Percentiles rank a stretch among this genome's conserved stretches.
Evolutionary conservation across 352 stramenopile species (phyloP).

Genomic region (Globisporangium nagaii): DNA sequence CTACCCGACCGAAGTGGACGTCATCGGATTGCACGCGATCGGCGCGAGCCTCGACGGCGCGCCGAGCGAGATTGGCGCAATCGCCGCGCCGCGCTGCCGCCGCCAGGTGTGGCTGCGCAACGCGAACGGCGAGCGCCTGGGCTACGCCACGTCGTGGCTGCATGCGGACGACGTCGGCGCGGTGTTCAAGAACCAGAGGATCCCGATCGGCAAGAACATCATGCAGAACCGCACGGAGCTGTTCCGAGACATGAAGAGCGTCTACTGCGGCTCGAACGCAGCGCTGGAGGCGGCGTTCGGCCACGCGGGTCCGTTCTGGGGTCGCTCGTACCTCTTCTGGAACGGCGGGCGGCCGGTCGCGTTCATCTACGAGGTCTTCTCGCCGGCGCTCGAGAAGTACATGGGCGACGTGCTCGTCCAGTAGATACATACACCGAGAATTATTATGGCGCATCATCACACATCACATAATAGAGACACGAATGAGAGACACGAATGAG

Average conservation of each 20-base stretch:
- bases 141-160: slow-evolving; percentile 81
- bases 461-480: no score
- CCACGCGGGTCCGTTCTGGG: slow-evolving; percentile 69
- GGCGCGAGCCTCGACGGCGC: slow-evolving; percentile 31
- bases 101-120: slow-evolving; percentile 83
- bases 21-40: slow-evolving; percentile 59
- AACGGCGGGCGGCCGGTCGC: slow-evolving; percentile 67
- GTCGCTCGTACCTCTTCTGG: slow-evolving; percentile 85
- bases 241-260: slow-evolving; percentile 81
- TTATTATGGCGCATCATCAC: no score
- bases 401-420: slow-evolving; percentile 61
- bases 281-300: slow-evolving; percentile 64
- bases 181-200: slow-evolving; percentile 77
- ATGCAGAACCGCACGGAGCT: slow-evolving; percentile 78
- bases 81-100: slow-evolving; percentile 50
- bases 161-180: slow-evolving; percentile 51
- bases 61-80: slow-evolving; percentile 35
- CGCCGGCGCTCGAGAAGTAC: slow-evolving; percentile 66
- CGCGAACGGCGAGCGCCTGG: slow-evolving; percentile 54
- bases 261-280: slow-evolving; percentile 57
- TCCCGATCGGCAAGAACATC: slow-evolving; percentile 83
- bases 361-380: slow-evolving; percentile 89
- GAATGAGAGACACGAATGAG: no score
- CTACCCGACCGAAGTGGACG: slow-evolving; percentile 69
- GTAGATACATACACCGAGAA: no score